These are phyloP conservation scores for Sporisorium graminicola DNA, from an alignment of 1,284 basidiomycete species.

Conservation along the genomic window DNA sequence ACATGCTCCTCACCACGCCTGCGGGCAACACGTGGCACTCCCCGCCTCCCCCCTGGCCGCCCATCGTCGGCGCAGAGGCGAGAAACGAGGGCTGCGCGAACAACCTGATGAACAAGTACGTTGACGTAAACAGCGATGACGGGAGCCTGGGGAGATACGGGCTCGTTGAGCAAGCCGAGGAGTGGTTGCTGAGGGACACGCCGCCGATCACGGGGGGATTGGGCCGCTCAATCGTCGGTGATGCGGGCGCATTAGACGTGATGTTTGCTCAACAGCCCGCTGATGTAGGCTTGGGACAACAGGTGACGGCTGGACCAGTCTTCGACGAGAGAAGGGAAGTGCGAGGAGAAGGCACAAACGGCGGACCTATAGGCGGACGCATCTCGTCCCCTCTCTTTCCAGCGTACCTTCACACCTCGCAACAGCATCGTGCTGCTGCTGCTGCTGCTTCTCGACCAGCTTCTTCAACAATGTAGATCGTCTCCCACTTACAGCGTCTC, in stretches of 20 bases:
- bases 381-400: conserved; percentile 40
- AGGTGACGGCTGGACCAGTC: not conserved
- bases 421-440: conserved; percentile 20
- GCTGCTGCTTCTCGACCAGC: not conserved
- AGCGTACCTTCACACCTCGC: conserved; percentile 36
- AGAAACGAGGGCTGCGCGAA: conserved; percentile 2
- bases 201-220: not conserved
- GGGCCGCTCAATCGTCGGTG: not conserved
- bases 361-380: conserved; percentile 18
- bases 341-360: not conserved
- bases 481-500: not conserved
- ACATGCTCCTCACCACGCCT: conserved; percentile 29
- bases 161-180: not conserved
- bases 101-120: conserved; percentile 40
- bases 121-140: conserved; percentile 11
- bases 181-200: not conserved
- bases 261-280: not conserved
- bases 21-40: conserved; percentile 7
- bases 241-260: not conserved
- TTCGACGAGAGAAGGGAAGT: too few species aligned
- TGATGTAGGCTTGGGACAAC: not conserved
- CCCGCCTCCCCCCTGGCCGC: conserved; percentile 27
- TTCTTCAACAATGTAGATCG: not conserved
- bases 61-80: conserved; percentile 20
- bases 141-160: conserved; percentile 7